Percentiles rank a stretch among this genome's conserved stretches.
phyloP scores from a whole-genome alignment of 139 green algal genomes.

The Pleodorina starrii region DNA sequence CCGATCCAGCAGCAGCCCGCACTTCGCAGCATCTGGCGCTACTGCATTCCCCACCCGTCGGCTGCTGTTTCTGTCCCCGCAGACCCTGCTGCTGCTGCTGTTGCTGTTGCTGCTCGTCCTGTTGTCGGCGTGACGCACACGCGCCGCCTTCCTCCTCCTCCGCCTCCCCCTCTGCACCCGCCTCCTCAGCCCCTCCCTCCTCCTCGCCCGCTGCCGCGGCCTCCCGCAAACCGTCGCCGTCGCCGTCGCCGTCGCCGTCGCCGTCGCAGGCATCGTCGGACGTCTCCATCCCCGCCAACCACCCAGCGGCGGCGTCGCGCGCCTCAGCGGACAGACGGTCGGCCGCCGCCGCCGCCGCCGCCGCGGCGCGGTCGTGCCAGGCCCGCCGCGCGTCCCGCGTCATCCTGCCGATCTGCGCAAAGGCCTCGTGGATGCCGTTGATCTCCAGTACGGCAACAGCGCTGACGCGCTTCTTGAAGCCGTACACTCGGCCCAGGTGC shows the following conservation, averaged over 20 bases:
- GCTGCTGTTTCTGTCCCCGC: no score
- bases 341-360: neutral
- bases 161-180: neutral
- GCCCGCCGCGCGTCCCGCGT: constrained; percentile 47
- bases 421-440: constrained; percentile 66
- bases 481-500: constrained; percentile 86
- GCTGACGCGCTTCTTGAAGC: constrained; percentile 83
- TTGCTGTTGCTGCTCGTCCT: neutral
- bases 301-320: neutral
- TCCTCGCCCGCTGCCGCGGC: no score
- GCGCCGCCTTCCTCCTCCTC: neutral
- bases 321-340: no score
- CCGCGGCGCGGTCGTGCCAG: constrained; percentile 1
- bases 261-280: no score
- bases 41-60: no score
- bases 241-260: neutral
- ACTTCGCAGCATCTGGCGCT: no score
- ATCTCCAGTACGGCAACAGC: constrained; percentile 82
- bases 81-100: neutral
- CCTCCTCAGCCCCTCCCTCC: neutral
- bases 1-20: no score
- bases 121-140: neutral
- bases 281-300: neutral
- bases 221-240: neutral
- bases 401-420: constrained; percentile 58